Evolutionary conservation across 2,329 filamentous ascomycete genomes (phyloP).

Genomic region (Boeremia lycopersici): DNA sequence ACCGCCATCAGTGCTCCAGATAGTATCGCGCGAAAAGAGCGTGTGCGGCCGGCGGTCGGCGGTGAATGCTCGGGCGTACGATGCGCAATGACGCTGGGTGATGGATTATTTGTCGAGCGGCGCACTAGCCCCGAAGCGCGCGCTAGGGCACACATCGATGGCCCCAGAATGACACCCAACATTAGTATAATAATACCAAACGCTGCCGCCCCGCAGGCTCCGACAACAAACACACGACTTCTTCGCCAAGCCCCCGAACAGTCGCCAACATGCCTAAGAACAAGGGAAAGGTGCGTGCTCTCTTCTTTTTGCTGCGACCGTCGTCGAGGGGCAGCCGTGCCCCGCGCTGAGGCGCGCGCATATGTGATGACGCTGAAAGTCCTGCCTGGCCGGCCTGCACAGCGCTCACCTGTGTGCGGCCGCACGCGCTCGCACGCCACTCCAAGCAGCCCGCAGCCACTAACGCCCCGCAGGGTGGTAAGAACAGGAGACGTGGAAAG

Average conservation of each 20-base stretch:
- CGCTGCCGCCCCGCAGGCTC: conserved; percentile 8
- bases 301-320: not conserved
- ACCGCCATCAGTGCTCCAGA: conserved; percentile 2
- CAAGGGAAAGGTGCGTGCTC: conserved; percentile 85
- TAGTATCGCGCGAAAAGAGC: not conserved
- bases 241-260: conserved; percentile 12
- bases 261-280: conserved; percentile 87
- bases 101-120: not conserved
- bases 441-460: not conserved
- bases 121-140: not conserved
- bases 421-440: no score
- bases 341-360: conserved; percentile 23
- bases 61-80: not conserved
- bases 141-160: conserved; percentile 4
- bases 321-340: conserved; percentile 19
- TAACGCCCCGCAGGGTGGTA: conserved; percentile 73
- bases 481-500: conserved; percentile 98
- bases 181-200: conserved; percentile 11
- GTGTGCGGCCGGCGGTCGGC: not conserved
- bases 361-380: conserved; percentile 21
- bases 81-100: conserved; percentile 6
- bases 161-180: conserved; percentile 3
- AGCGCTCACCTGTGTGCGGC: conserved; percentile 18
- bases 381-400: not conserved
- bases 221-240: conserved; percentile 16